Evolutionary conservation across 2,329 filamentous ascomycete genomes (phyloP).

Genomic region (Mycosphaerella sp.): DNA sequence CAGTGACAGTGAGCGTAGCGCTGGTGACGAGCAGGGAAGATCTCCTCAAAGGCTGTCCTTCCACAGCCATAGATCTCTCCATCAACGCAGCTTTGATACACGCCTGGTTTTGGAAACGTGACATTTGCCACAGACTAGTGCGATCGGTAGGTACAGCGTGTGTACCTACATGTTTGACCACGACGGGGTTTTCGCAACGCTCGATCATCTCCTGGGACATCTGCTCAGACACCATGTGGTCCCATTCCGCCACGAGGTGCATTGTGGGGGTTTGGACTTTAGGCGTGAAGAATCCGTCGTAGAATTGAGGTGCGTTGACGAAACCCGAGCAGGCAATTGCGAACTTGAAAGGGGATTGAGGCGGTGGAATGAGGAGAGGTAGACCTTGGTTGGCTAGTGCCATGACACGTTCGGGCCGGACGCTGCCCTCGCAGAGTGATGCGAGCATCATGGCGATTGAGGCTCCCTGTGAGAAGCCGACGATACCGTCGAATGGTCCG

Average conservation of each 20-base stretch:
- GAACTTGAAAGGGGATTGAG: slow-evolving; percentile 22
- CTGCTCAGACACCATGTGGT: slow-evolving; percentile 18
- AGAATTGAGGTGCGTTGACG: slow-evolving; percentile 17
- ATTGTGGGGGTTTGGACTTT: slow-evolving; percentile 17
- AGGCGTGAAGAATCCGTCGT: slow-evolving; percentile 20
- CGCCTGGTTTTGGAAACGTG: slow-evolving; percentile 13
- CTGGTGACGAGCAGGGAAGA: slow-evolving; percentile 1
- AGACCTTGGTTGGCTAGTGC: slow-evolving; percentile 14
- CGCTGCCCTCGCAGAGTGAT: slow-evolving; percentile 16
- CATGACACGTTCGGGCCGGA: slow-evolving; percentile 12
- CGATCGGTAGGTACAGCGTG: slow-evolving; percentile 16
- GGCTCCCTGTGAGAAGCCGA: slow-evolving; percentile 20
- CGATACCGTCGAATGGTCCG: slow-evolving; percentile 17
- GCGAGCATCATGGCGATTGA: slow-evolving; percentile 28
- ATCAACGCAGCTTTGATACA: slow-evolving; percentile 5
- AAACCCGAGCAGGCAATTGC: slow-evolving; percentile 19
- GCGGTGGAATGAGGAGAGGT: slow-evolving; percentile 17
- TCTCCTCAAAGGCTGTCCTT: not conserved
- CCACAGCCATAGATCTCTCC: not conserved
- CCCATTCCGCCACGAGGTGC: slow-evolving; percentile 17
- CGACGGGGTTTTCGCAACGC: slow-evolving; percentile 9
- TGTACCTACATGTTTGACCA: slow-evolving; percentile 16
- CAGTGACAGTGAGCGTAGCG: slow-evolving; percentile 6
- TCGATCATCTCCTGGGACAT: slow-evolving; percentile 12
- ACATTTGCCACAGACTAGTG: slow-evolving; percentile 15